Evolutionary conservation across 2,329 filamentous ascomycete genomes (phyloP).

Genomic region (Claviceps lovelessii): DNA sequence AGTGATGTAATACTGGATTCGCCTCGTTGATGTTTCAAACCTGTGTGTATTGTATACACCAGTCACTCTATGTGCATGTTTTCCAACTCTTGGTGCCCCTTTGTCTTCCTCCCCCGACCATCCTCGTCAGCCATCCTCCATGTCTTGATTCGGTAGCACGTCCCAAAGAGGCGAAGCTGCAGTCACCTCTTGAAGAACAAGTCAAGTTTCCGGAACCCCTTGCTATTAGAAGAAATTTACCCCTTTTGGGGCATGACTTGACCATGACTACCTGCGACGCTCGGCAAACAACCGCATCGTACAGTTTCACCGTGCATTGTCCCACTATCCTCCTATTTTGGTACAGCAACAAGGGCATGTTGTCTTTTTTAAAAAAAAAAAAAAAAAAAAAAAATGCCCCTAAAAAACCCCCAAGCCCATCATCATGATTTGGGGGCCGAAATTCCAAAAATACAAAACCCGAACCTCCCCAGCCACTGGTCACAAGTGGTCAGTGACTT

Average conservation of each 20-base stretch:
- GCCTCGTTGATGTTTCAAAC: background rate
- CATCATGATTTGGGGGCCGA: background rate
- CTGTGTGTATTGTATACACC: too few species aligned
- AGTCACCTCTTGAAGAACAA: background rate
- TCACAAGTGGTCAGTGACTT: too few species aligned
- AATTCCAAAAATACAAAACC: background rate
- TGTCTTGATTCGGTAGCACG: background rate
- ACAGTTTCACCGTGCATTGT: background rate
- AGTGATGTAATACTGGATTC: background rate
- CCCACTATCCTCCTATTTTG: background rate
- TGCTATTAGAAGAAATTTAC: background rate
- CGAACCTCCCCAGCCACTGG: background rate
- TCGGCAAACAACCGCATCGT: conserved; percentile 2
- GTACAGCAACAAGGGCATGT: background rate
- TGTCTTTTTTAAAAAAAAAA: background rate
- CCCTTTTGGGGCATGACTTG: background rate
- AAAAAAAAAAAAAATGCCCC: background rate
- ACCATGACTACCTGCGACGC: background rate
- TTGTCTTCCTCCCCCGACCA: background rate
- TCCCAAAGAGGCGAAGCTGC: background rate
- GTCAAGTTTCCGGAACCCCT: background rate
- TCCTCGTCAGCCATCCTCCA: background rate
- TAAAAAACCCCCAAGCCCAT: background rate
- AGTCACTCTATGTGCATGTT: background rate
- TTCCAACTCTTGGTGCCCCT: too few species aligned